Percentiles rank a stretch among this genome's conserved stretches.
Evolutionary conservation across 768 basidiomycete species (phyloP).

Genomic region (Xerocomus spinulosus): DNA sequence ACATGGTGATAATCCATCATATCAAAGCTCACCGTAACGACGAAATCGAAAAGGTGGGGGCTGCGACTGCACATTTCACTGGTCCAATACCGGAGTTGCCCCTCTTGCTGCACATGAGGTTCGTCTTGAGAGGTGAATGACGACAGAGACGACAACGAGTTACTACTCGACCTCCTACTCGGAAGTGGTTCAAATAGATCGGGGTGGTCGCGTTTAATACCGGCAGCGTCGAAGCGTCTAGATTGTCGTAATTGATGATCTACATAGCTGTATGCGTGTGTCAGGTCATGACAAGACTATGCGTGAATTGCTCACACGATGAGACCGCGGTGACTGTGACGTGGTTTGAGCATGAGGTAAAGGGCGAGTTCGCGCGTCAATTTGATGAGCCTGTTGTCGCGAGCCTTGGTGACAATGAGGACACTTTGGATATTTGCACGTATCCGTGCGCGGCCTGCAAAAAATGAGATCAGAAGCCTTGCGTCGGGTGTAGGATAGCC

Average conservation of each 20-base stretch:
- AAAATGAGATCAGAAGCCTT: slow-evolving; percentile 8
- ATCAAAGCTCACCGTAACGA: slow-evolving; percentile 74
- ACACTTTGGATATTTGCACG: slow-evolving; percentile 88
- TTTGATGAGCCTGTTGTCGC: slow-evolving; percentile 94
- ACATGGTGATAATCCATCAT: not conserved
- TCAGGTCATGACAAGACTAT: slow-evolving; percentile 11
- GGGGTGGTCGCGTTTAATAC: slow-evolving; percentile 82
- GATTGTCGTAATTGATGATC: slow-evolving; percentile 87
- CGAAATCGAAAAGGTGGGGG: slow-evolving; percentile 95
- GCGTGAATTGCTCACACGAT: slow-evolving; percentile 61
- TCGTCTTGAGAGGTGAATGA: slow-evolving; percentile 40
- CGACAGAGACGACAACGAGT: slow-evolving; percentile 55
- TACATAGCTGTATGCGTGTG: slow-evolving; percentile 64
- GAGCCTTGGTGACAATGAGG: slow-evolving; percentile 94
- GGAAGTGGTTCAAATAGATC: slow-evolving; percentile 81
- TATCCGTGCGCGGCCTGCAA: slow-evolving; percentile 85
- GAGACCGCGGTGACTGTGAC: slow-evolving; percentile 66
- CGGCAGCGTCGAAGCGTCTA: slow-evolving; percentile 89
- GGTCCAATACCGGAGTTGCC: slow-evolving; percentile 97
- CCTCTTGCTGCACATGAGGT: slow-evolving; percentile 51
- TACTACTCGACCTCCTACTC: slow-evolving; percentile 63
- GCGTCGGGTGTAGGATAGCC: slow-evolving; percentile 21
- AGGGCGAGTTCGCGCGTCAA: slow-evolving; percentile 91
- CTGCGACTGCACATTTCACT: slow-evolving; percentile 89
- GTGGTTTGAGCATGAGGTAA: slow-evolving; percentile 90